Percentiles rank a stretch among this genome's conserved stretches.
These are phyloP conservation scores for Globisporangium echinulatum DNA, from an alignment of 352 stramenopile species.

Conservation along the genomic window DNA sequence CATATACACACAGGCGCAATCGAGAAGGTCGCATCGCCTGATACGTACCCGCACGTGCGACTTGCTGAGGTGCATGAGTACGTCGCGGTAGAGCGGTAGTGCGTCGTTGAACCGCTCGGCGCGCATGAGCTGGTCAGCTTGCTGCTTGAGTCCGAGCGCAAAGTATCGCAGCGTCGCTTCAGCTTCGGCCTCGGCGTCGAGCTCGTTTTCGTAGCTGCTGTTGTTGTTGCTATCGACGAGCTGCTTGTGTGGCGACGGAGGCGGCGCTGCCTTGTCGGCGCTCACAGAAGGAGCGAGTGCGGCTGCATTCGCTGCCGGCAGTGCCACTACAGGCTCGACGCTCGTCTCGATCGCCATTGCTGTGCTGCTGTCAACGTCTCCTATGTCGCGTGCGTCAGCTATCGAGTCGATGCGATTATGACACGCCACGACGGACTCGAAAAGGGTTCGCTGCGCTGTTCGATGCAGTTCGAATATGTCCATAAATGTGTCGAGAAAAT, in stretches of 20 bases:
- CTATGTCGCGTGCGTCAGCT: not conserved
- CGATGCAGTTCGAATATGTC: no score
- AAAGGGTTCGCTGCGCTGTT: no score
- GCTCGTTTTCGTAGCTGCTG: slow-evolving; percentile 11
- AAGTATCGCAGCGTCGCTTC: slow-evolving; percentile 33
- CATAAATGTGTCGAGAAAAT: no score
- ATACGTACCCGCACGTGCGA: slow-evolving; percentile 47
- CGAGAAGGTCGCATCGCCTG: no score
- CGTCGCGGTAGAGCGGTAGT: slow-evolving; percentile 54
- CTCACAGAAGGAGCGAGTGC: not conserved
- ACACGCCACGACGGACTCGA: not conserved
- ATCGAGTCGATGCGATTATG: slow-evolving; percentile 10
- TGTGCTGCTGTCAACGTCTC: not conserved
- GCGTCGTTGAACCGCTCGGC: slow-evolving; percentile 41
- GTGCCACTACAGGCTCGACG: slow-evolving; percentile 8
- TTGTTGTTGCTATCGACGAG: slow-evolving; percentile 1
- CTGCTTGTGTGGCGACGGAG: not conserved
- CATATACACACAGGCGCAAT: slow-evolving; percentile 2
- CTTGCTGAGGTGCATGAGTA: slow-evolving; percentile 65
- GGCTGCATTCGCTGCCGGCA: not conserved
- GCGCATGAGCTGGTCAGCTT: slow-evolving; percentile 59
- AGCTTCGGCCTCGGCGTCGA: slow-evolving; percentile 38
- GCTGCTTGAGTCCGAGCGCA: slow-evolving; percentile 47
- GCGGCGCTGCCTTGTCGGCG: not conserved
- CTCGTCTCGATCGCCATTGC: slow-evolving; percentile 24